Conservation (phyloP, 78 protist species). For the Anaeramoeba ignava region DNA sequence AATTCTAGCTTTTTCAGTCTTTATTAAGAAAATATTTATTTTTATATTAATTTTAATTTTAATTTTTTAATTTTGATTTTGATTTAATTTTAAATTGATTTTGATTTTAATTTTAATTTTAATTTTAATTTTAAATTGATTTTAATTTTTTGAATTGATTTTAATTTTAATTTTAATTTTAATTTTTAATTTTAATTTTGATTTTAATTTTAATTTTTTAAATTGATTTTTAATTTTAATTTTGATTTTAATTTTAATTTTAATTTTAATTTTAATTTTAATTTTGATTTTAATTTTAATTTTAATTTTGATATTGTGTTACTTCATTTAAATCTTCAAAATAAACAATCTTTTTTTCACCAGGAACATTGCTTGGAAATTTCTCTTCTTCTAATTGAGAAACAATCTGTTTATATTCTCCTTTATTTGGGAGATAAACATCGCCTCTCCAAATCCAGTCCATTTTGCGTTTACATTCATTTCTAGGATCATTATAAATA, state of each 20-base stretch:
- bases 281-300: too few species aligned
- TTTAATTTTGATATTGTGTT: not conserved
- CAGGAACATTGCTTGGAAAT: not conserved
- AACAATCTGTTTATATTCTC: not conserved
- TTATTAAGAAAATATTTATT: not conserved
- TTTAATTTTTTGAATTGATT: too few species aligned
- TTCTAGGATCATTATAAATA: slow-evolving; percentile 40
- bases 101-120: too few species aligned
- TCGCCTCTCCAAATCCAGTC: slow-evolving; percentile 23
- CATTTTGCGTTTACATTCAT: slow-evolving; percentile 8
- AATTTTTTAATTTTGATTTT: too few species aligned
- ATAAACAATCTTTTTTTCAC: not conserved
- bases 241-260: too few species aligned
- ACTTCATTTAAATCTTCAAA: not conserved
- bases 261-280: not conserved
- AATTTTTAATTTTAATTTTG: too few species aligned
- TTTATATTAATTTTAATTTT: too few species aligned
- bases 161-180: too few species aligned
- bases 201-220: too few species aligned
- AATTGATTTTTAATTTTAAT: too few species aligned
- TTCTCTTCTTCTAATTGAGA: slow-evolving; percentile 7
- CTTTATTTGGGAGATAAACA: not conserved
- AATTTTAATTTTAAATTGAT: too few species aligned
- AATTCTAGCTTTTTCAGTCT: not conserved
- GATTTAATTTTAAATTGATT: too few species aligned